A percentile compares a stretch with the other conserved stretches of the same genome.
Evolutionary conservation across 139 green algal genomes (phyloP).

Genomic region (Chlorella sp.): DNA sequence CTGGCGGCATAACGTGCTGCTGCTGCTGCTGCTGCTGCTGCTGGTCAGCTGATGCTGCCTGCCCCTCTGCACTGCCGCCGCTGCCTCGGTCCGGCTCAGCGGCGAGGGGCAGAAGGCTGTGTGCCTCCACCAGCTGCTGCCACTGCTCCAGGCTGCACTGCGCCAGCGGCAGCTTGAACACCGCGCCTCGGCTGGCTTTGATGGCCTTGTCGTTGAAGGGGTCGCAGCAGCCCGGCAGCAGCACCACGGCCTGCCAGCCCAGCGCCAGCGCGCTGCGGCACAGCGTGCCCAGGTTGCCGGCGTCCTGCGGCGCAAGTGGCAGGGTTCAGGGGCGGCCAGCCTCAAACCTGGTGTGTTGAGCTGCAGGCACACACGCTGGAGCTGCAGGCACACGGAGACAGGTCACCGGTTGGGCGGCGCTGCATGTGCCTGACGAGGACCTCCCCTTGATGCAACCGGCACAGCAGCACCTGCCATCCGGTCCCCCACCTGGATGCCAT

Average conservation of each 20-base stretch:
- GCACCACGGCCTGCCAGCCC: constrained; percentile 75
- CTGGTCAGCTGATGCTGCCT: neutral
- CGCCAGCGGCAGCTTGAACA: constrained; percentile 55
- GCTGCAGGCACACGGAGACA: too few species aligned
- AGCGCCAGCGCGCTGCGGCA: constrained; percentile 77
- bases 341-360: constrained; percentile 76
- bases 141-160: constrained; percentile 36
- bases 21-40: neutral
- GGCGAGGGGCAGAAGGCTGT: neutral
- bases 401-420: too few species aligned
- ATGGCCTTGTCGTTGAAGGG: constrained; percentile 77
- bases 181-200: constrained; percentile 39
- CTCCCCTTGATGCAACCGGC: too few species aligned
- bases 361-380: too few species aligned
- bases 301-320: neutral
- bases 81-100: constrained; percentile 11
- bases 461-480: constrained; percentile 50
- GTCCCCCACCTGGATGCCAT: constrained; percentile 58
- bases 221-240: constrained; percentile 85
- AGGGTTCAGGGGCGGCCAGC: constrained; percentile 38
- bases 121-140: constrained; percentile 13
- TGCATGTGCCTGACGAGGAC: too few species aligned
- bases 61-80: neutral
- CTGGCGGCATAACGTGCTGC: neutral
- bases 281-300: constrained; percentile 21